These are phyloP conservation scores for Antarctomyces pellizariae DNA, from an alignment of 495 filamentous ascomycete species.

Conservation along the genomic window DNA sequence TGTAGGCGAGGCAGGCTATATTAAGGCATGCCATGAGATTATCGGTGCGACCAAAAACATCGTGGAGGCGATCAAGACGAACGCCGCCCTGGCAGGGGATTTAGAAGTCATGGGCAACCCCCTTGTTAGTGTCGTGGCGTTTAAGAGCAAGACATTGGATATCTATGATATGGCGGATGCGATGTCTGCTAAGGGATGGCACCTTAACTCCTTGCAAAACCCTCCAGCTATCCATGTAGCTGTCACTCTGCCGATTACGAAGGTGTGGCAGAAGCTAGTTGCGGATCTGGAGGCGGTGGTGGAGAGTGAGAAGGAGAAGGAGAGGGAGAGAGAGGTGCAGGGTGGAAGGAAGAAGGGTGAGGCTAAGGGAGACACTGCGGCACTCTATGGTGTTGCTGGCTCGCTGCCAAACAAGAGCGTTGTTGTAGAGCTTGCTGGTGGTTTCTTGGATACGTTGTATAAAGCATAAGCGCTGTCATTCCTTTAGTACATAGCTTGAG, in stretches of 20 bases:
- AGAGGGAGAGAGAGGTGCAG: slow-evolving; percentile 38
- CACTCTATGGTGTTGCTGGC: slow-evolving; percentile 86
- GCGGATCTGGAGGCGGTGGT: slow-evolving; percentile 56
- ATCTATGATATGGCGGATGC: slow-evolving; percentile 76
- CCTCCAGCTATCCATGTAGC: slow-evolving; percentile 92
- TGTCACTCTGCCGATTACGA: slow-evolving; percentile 73
- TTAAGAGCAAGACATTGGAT: slow-evolving; percentile 52
- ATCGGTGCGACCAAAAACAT: slow-evolving; percentile 74
- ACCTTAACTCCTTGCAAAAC: slow-evolving; percentile 74
- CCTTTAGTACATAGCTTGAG: too few relatives aligned
- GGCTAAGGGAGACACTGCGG: slow-evolving; percentile 48
- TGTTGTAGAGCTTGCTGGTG: slow-evolving; percentile 68
- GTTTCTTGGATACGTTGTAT: slow-evolving; percentile 89
- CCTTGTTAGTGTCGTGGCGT: slow-evolving; percentile 75
- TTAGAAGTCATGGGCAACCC: slow-evolving; percentile 67
- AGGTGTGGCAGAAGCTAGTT: slow-evolving; percentile 54
- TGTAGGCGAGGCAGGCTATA: slow-evolving; percentile 75
- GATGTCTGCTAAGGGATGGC: slow-evolving; percentile 70
- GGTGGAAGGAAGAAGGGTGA: slow-evolving; percentile 48
- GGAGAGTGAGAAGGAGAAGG: slow-evolving; percentile 49
- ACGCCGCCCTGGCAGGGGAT: slow-evolving; percentile 39
- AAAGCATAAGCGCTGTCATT: slow-evolving; percentile 71
- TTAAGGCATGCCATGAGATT: slow-evolving; percentile 62
- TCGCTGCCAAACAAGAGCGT: slow-evolving; percentile 89
- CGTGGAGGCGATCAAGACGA: slow-evolving; percentile 43